A percentile compares a stretch with the other conserved stretches of the same genome.
phyloP scores from a whole-genome alignment of 192 early-diverging fungal genomes.

The Podila verticillata region DNA sequence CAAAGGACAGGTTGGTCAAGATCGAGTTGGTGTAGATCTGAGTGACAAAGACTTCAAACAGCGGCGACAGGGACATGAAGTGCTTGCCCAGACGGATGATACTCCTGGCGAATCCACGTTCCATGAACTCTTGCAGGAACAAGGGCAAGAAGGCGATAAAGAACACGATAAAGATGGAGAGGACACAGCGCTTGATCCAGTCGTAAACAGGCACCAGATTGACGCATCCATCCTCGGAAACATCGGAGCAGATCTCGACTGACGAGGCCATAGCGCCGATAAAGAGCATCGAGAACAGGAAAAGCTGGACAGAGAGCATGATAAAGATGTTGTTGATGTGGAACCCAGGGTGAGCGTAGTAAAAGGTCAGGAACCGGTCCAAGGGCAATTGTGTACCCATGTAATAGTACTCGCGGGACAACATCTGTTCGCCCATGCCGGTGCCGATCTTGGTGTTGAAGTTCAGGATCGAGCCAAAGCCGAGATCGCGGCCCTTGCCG shows the following conservation, averaged over 20 bases:
- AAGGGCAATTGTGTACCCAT: conserved; percentile 85
- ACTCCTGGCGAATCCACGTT: conserved; percentile 80
- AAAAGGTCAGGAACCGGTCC: conserved; percentile 89
- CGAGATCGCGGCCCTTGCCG: conserved; percentile 91
- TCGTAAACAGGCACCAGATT: conserved; percentile 77
- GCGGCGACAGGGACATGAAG: conserved; percentile 81
- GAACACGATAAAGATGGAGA: conserved; percentile 84
- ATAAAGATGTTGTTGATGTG: conserved; percentile 92
- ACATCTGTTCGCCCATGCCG: conserved; percentile 94
- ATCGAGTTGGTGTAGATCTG: conserved; percentile 87
- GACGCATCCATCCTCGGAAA: conserved; percentile 74
- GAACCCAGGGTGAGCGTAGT: conserved; percentile 90
- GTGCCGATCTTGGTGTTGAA: conserved; percentile 92
- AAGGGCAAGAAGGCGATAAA: conserved; percentile 84
- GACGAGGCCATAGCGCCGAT: conserved; percentile 77
- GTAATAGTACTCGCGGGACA: conserved; percentile 94
- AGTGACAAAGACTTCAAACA: conserved; percentile 89
- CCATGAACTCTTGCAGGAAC: conserved; percentile 85
- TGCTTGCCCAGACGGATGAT: conserved; percentile 80
- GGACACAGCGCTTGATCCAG: conserved; percentile 85
- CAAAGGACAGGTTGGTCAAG: conserved; percentile 80
- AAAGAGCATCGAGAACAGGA: conserved; percentile 81
- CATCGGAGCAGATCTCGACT: conserved; percentile 64
- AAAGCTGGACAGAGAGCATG: conserved; percentile 83
- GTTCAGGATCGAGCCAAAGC: conserved; percentile 88